Conservation (phyloP, 257 asterid species). For the Nicotiana attenuata region DNA sequence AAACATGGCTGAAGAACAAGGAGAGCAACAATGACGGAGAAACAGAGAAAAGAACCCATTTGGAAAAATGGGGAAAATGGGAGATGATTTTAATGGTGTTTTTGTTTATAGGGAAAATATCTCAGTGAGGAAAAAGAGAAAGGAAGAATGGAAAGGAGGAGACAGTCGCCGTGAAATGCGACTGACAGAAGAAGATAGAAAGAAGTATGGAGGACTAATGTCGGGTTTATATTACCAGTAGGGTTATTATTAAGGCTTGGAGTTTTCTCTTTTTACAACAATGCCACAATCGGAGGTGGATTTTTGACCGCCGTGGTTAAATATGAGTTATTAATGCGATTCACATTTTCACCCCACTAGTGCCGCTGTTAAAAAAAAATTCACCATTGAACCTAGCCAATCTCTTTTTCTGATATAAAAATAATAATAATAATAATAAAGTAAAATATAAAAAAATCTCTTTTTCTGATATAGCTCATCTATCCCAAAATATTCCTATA, state of each 20-base stretch:
- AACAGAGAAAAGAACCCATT: conserved; percentile 23
- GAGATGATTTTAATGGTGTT: not conserved
- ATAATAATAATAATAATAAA: no score
- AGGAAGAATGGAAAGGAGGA: not conserved
- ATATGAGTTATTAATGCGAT: not conserved
- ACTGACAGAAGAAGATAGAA: conserved; percentile 20
- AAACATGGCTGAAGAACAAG: conserved; percentile 23
- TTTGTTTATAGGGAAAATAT: not conserved
- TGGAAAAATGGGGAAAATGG: not conserved
- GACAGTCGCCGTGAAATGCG: conserved; percentile 22
- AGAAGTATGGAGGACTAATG: conserved; percentile 16
- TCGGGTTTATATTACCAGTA: conserved; percentile 24
- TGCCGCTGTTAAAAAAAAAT: not conserved
- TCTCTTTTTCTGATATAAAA: not conserved
- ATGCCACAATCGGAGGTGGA: conserved; percentile 13
- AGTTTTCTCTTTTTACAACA: not conserved
- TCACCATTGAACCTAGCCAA: not conserved
- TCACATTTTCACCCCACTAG: not conserved
- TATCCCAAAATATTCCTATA: no score
- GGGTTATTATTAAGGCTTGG: not conserved
- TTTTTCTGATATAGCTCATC: no score
- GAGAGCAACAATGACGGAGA: not conserved
- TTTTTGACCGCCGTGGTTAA: not conserved
- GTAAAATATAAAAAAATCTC: no score
- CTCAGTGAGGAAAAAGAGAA: not conserved